Conservation (phyloP, 169 alveolate genomes). For the Eimeria sp. region DNA sequence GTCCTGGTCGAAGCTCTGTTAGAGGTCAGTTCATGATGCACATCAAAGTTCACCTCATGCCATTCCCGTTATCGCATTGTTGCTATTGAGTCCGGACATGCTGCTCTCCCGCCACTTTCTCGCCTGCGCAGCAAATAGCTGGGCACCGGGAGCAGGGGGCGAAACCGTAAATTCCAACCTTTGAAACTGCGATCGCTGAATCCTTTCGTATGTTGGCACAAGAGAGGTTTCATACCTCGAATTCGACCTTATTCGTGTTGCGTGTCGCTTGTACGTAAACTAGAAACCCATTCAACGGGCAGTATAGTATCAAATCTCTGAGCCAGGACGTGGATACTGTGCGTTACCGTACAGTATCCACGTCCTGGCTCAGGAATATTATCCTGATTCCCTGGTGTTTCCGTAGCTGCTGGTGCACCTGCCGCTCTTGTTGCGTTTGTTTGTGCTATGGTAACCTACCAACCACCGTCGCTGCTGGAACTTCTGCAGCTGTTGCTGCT, state of each 20-base stretch:
- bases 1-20: constrained; percentile 78
- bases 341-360: no score
- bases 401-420: neutral
- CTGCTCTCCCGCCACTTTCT: constrained; percentile 4
- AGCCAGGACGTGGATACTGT: no score
- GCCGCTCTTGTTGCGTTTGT: neutral
- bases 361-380: no score
- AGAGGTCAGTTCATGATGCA: constrained; percentile 9
- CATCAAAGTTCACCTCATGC: neutral
- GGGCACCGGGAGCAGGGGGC: neutral
- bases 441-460: neutral
- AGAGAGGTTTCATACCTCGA: neutral
- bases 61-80: neutral
- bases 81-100: no score
- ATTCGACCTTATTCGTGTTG: neutral
- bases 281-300: neutral
- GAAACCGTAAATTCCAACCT: neutral
- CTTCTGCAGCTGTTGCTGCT: neutral
- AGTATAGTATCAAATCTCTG: no score
- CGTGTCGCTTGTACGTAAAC: neutral
- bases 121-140: constrained; percentile 22
- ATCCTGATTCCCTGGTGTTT: no score
- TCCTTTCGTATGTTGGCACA: neutral
- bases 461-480: neutral
- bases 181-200: neutral